Percentiles rank a stretch among this genome's conserved stretches.
phyloP scores from a whole-genome alignment of 2,329 filamentous ascomycete genomes.

The Orbilia quercus region DNA sequence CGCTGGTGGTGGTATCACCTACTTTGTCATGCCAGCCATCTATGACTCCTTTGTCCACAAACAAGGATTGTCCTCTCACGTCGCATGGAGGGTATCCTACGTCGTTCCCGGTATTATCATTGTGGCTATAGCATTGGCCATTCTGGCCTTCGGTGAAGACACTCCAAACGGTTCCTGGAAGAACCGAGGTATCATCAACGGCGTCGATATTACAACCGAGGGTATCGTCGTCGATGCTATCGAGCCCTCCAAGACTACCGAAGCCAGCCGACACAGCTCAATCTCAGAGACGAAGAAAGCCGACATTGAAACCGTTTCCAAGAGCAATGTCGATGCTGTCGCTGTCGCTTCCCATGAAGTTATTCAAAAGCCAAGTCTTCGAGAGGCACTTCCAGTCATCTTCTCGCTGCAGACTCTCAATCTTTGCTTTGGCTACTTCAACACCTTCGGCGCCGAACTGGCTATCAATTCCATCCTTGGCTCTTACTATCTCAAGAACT shows the following conservation, averaged over 20 bases:
- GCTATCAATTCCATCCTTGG: slow-evolving; percentile 72
- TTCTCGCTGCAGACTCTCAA: slow-evolving; percentile 70
- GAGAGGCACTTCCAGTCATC: slow-evolving; percentile 66
- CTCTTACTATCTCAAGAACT: slow-evolving; percentile 72
- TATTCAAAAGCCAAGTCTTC: slow-evolving; percentile 70
- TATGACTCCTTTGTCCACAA: slow-evolving; percentile 77
- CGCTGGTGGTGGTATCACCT: slow-evolving; percentile 87
- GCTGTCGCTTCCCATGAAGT: slow-evolving; percentile 63
- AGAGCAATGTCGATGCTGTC: slow-evolving; percentile 62
- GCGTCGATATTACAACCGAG: slow-evolving; percentile 60
- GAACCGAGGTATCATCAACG: slow-evolving; percentile 70
- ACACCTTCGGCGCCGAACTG: slow-evolving; percentile 73
- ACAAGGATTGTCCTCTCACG: slow-evolving; percentile 72
- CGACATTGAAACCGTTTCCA: slow-evolving; percentile 63
- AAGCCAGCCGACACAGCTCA: slow-evolving; percentile 39
- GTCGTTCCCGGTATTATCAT: slow-evolving; percentile 84
- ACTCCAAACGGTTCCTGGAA: slow-evolving; percentile 85
- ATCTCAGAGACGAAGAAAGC: slow-evolving; percentile 62
- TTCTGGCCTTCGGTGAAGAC: slow-evolving; percentile 81
- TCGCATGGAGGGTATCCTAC: slow-evolving; percentile 86
- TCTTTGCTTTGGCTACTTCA: slow-evolving; percentile 70
- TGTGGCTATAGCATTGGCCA: slow-evolving; percentile 72
- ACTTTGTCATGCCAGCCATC: slow-evolving; percentile 92
- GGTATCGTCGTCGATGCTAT: slow-evolving; percentile 63
- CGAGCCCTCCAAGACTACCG: slow-evolving; percentile 9